Evolutionary conservation across 257 asterid species (phyloP), one percentile per base, ranked within the genome.

Genomic region (Lycium ferocissimum): DNA sequence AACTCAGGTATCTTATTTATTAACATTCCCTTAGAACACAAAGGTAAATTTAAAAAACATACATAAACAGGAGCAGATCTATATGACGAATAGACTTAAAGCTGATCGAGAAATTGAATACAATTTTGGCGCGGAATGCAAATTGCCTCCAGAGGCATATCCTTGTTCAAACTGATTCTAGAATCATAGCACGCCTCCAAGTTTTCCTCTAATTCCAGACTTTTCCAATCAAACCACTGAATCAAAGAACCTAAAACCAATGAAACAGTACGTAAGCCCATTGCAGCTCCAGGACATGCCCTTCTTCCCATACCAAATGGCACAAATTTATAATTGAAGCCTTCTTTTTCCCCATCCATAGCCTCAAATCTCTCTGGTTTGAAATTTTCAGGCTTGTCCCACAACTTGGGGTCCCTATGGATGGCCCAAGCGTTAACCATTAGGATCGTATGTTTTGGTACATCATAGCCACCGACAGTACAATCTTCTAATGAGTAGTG

Each of bases 241-340:
- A 92, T 78, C n/a, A 91, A 79, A 2, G 87, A 86, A 12, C 92
- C 96, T 85, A 92, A 49, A 2, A 88, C 93, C 87, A 92, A 59
- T 1, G 90, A 82, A 12, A 90, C 89, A 14, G 86, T 84, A 54
- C 92, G 79, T 65, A 90, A 15, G 3, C 89, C 94, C 92, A 92
- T 80, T 7, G 49, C 83, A 3, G 87, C 83, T 57, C 94, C 97
- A 12, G 97, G 92, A 59, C 95, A 93, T 0, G 94, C 90, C 84
- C 97, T 85, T 69, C 97, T 89, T 40, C 97, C 97, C 61, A 85
- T 58, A 49, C 94, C 95, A 53, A 93, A 93, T 0, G 97, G 92
- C 58, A 93, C 57, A n/a, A 90, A 89, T 59, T 85, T 82, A 37
- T 66, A 51, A 51, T 82, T 89, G 13, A 69, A 66, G 2, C 88